Evolutionary conservation across 371 early-diverging fungal species (phyloP).

Genomic region (Mortierella sp.): DNA sequence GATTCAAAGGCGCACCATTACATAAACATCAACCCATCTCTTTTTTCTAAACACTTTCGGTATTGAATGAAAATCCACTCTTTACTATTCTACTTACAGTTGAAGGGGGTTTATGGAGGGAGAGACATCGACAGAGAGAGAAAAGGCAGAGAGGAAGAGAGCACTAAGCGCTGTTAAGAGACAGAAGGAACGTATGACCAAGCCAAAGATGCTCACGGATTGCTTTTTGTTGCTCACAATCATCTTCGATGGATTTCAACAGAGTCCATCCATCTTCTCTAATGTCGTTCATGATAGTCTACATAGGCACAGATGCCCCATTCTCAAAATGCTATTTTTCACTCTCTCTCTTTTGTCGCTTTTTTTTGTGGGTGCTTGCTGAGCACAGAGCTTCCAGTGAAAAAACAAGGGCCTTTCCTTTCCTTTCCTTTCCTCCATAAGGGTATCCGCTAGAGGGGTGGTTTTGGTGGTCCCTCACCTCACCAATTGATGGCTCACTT

Average conservation of each 20-base stretch:
- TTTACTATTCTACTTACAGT: background rate
- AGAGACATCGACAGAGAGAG: background rate
- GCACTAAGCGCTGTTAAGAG: no score
- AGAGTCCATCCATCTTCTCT: background rate
- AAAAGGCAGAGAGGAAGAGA: background rate
- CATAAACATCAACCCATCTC: slow-evolving; percentile 1
- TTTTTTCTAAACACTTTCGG: background rate
- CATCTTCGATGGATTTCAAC: slow-evolving; percentile 4
- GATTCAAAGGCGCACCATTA: background rate
- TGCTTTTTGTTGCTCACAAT: background rate
- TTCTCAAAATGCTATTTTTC: background rate
- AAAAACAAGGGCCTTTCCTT: background rate
- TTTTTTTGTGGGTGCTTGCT: background rate
- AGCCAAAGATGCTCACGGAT: slow-evolving; percentile 5
- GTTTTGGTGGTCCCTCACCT: background rate
- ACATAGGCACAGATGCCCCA: background rate
- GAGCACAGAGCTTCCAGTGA: slow-evolving; percentile 12
- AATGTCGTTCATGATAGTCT: background rate
- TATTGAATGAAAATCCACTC: background rate
- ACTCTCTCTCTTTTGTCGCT: background rate
- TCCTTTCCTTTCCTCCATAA: background rate
- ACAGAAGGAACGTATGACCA: slow-evolving; percentile 11
- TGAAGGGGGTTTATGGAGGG: background rate
- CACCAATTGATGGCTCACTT: background rate
- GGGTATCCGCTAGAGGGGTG: background rate